These are phyloP conservation scores for Hypoxylon lienhwacheense DNA, from an alignment of 495 filamentous ascomycete species.

Conservation along the genomic window DNA sequence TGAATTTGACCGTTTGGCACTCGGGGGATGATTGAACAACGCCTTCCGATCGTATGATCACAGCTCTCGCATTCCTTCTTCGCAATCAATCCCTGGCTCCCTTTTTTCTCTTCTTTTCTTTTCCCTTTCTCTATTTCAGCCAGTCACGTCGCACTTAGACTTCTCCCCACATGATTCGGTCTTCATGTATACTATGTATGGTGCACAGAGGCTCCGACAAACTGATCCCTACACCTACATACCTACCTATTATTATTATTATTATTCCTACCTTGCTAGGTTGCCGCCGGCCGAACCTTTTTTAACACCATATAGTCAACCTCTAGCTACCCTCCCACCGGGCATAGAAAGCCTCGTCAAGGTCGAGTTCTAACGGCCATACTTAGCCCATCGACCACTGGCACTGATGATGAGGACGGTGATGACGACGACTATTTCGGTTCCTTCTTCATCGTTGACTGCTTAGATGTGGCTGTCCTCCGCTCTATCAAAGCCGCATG, in stretches of 20 bases:
- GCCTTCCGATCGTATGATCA: conserved; percentile 21
- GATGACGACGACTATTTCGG: conserved; percentile 31
- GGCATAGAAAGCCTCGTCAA: conserved; percentile 13
- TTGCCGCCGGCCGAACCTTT: neutral
- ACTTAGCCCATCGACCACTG: conserved; percentile 23
- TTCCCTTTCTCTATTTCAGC: conserved; percentile 15
- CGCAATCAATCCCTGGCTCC: conserved; percentile 4
- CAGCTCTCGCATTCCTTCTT: conserved; percentile 15
- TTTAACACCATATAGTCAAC: neutral
- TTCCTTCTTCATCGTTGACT: conserved; percentile 16
- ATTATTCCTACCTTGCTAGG: conserved; percentile 12
- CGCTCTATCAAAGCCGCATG: neutral
- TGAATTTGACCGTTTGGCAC: conserved; percentile 9
- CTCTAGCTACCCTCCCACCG: conserved; percentile 23
- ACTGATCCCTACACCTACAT: conserved; percentile 15
- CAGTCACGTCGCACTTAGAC: conserved; percentile 9
- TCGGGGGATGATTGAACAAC: conserved; percentile 13
- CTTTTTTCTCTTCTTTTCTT: conserved; percentile 5
- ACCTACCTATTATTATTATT: too few species aligned
- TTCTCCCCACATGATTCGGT: conserved; percentile 29
- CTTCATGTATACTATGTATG: conserved; percentile 33
- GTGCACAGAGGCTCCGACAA: conserved; percentile 15
- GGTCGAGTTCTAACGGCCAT: conserved; percentile 2
- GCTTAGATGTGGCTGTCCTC: conserved; percentile 6
- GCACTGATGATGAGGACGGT: too few species aligned